Conservation (phyloP, 805 yeast genomes). For the Novakomyces olei region DNA sequence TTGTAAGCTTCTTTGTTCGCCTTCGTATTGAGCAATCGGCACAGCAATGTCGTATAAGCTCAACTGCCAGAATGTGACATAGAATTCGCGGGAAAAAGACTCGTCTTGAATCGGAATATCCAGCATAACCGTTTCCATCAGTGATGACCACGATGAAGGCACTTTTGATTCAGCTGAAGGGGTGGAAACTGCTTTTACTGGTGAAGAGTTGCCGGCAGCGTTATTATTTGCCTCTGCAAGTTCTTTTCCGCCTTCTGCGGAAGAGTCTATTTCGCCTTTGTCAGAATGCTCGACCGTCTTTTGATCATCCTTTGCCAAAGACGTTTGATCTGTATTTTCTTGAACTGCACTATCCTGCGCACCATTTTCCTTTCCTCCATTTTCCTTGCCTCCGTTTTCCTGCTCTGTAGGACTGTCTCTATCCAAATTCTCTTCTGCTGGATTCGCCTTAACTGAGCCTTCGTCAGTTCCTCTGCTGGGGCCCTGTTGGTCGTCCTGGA, state of each 20-base stretch:
- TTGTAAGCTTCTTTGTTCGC: slow-evolving; percentile 22
- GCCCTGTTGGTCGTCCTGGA: too few relatives aligned
- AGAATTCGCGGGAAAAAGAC: slow-evolving; percentile 21
- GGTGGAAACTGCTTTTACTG: too few relatives aligned
- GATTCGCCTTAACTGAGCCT: too few relatives aligned
- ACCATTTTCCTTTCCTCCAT: slow-evolving; percentile 1
- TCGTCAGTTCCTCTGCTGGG: too few relatives aligned
- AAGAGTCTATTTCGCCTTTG: not conserved
- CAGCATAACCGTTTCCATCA: too few relatives aligned
- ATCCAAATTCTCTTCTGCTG: slow-evolving; percentile 11
- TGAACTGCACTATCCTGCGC: too few relatives aligned
- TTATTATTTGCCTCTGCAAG: slow-evolving; percentile 1
- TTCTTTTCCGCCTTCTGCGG: slow-evolving; percentile 1
- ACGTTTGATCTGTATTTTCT: slow-evolving; percentile 10
- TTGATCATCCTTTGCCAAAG: slow-evolving; percentile 3
- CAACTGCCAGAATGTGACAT: slow-evolving; percentile 48
- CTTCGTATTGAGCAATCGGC: slow-evolving; percentile 27
- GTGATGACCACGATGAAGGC: too few relatives aligned
- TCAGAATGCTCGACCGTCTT: slow-evolving; percentile 1
- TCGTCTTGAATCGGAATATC: too few relatives aligned
- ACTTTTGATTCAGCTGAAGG: too few relatives aligned
- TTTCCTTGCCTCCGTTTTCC: slow-evolving; percentile 4
- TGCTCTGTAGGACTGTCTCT: slow-evolving; percentile 16
- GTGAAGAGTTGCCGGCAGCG: too few relatives aligned
- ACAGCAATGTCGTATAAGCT: slow-evolving; percentile 48